phyloP scores from a whole-genome alignment of 1,284 basidiomycete species.

The Puccinia horiana region DNA sequence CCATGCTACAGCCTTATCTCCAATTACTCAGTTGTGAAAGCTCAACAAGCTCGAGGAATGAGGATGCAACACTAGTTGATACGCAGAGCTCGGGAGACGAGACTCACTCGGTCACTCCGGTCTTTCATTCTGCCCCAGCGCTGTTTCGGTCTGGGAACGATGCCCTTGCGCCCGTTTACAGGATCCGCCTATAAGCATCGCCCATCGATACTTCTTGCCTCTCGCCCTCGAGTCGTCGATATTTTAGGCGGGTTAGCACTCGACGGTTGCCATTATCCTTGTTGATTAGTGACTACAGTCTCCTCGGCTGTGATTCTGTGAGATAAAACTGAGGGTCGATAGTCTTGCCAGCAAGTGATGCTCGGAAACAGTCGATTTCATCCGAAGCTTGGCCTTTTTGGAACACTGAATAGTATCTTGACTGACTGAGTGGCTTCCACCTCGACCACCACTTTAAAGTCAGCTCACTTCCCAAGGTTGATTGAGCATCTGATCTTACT shows the following conservation, averaged over 20 bases:
- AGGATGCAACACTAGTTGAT: no score
- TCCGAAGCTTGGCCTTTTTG: neutral
- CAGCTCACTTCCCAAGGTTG: neutral
- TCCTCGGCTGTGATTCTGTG: neutral
- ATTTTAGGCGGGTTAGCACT: no score
- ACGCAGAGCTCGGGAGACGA: no score
- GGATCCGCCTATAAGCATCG: neutral
- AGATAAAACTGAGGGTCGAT: neutral
- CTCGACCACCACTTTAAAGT: neutral
- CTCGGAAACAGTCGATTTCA: neutral
- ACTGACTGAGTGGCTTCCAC: neutral
- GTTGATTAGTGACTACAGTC: neutral
- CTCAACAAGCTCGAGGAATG: neutral
- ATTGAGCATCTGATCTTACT: neutral
- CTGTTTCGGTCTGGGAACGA: neutral
- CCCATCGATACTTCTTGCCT: neutral
- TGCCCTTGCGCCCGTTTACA: neutral
- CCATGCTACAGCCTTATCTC: neutral
- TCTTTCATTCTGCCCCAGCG: neutral
- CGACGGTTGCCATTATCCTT: neutral
- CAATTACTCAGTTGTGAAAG: neutral
- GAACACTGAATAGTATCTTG: neutral
- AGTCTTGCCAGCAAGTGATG: slow-evolving; percentile 12
- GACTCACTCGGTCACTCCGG: no score
- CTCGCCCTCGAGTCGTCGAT: neutral